Conservation (phyloP, 805 yeast genomes). For the Saccharomyces kudriavzevii region DNA sequence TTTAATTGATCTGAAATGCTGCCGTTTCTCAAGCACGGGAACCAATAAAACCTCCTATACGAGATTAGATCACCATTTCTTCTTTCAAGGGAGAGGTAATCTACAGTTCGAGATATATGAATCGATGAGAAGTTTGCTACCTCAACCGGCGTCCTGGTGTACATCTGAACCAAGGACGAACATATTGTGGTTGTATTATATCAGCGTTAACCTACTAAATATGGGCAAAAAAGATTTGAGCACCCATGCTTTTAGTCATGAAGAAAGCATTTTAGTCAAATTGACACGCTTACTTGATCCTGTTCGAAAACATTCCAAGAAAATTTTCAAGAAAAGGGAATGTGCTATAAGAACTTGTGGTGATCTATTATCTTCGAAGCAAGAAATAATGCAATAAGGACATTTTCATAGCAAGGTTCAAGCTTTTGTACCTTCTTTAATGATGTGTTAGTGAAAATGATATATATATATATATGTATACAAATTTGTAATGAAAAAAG, state of each 20-base stretch:
- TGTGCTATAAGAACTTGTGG: conserved; percentile 16
- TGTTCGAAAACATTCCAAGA: not conserved
- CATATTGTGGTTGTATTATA: conserved; percentile 55
- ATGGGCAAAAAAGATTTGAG: conserved; percentile 10
- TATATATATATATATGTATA: not conserved
- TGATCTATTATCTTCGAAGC: conserved; percentile 7
- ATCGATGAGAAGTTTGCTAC: conserved; percentile 37
- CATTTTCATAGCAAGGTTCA: not conserved
- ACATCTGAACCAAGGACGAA: conserved; percentile 39
- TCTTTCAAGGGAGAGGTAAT: conserved; percentile 53
- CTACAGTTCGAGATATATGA: conserved; percentile 56
- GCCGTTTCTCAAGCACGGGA: conserved; percentile 29
- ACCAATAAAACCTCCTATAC: conserved; percentile 34
- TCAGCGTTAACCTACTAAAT: conserved; percentile 43
- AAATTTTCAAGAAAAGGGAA: conserved; percentile 13
- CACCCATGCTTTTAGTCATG: not conserved
- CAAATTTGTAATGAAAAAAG: not conserved
- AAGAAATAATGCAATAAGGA: not conserved
- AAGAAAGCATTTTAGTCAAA: conserved; percentile 6
- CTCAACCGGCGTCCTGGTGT: conserved; percentile 19
- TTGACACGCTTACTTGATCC: conserved; percentile 12
- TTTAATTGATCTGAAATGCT: conserved; percentile 45
- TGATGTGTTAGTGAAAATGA: not conserved
- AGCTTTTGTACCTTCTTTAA: not conserved
- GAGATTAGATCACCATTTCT: conserved; percentile 55